Base-by-base conservation (phyloP, 352 stramenopile species). In the Globisporangium nodosum region DNA sequence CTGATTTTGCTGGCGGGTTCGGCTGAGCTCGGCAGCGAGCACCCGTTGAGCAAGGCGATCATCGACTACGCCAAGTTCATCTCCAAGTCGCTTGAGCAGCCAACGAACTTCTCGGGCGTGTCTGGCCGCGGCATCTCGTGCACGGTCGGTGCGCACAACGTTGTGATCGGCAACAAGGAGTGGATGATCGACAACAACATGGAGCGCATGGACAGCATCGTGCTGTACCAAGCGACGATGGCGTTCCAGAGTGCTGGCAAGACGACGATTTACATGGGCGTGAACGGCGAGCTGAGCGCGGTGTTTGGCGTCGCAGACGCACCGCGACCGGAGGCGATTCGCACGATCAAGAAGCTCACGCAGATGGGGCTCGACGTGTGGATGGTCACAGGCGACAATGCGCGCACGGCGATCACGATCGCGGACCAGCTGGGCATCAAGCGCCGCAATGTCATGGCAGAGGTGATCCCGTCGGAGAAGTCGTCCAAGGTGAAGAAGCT, bases 311-410 rank as follows among this genome's bases (percentile, higher is more conserved):
- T 97, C 2, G 81, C 77, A 1, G 89, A 97, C 50, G 81, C 81
- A 20, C 78, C 96, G 7, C 97, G 97, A 37, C 76, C 89, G 1
- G 96, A 98, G 63, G 95, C 96, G 8, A 78, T 88, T 45, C 74
- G 83, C 46, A 96, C 94, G 30, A 76, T 99, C 5, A 86, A 76
- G 57, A 92, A 94, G 67, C 78, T 99, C 40, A 77, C 91, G 56
- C 57, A 93, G 40, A 96, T 97, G 74, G 88, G 90, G 1, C 74
- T 99, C 33, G 85, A 98, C 33, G 89, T 99, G 16, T 98, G 92
- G 86, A 99, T 99, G 95, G 74, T 99, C n/a, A 99, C 97, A n/a
- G 97, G 97, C 21, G 97, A 99, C 73, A 99, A 99, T 72, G 66
- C 70, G 21, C 76, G 88, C 27, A 99, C 97, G 12, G 97, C 97